Evolutionary conservation across 2,329 filamentous ascomycete genomes (phyloP), one percentile per base, ranked within the genome.

Genomic region (Didymella lethalis): DNA sequence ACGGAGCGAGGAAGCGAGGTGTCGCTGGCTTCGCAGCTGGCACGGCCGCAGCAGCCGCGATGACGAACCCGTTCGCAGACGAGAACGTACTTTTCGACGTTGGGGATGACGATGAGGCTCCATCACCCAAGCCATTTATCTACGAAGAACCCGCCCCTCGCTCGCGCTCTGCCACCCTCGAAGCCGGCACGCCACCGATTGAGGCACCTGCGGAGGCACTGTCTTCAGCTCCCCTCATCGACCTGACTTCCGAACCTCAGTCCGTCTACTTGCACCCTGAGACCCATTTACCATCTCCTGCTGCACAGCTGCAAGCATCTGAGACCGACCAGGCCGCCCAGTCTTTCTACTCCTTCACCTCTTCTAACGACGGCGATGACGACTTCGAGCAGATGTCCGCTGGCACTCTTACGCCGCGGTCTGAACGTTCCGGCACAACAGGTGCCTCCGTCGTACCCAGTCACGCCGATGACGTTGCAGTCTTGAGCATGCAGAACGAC

Each of bases 1-100:
- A 52, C 12, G 64, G 64, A 0, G 52, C 70, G 8, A 68, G 73
- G 47, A 68, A 72, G 46, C 73, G 73, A 18, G 76, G 75, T 40
- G 64, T 50, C 6, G 68, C 69, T 53, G 79, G 77, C 4, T 79
- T 81, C 63, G 70, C 74, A 12, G 66, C 73, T 47, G 81, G 81
- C 16, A 71, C 80, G 26, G 64, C 64, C 40, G 68, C 69, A 4
- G 76, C 76, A 26, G 65, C 63, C 25, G 62, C 67, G 23, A 59
- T 68, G 49, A 75, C 77, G 1, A 80, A 83, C 50, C 81, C 81
- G 4, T 83, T 83, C 63, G 71, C 75, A 14, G 80, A 83, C 57
- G 72, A 75, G 40, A 58, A 72, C 26, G 71, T 81, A 1, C 75
- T 81, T 11, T 79, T 82, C 32, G 81, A 82, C 64, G 73, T 77